Base-by-base conservation (phyloP, 371 early-diverging fungal species). In the Mycotypha africana region DNA sequence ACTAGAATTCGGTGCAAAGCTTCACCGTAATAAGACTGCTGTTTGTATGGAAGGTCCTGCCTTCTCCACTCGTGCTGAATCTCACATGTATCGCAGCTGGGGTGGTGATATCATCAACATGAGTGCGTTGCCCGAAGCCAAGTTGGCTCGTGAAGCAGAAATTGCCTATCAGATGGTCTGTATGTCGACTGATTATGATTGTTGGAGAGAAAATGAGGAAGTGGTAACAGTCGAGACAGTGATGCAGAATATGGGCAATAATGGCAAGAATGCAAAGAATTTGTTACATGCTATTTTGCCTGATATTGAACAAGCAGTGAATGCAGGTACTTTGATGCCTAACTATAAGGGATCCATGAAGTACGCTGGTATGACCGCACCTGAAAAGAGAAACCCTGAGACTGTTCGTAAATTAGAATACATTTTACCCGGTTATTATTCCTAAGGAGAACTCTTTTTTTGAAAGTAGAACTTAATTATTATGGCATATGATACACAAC, bases 101-200 rank as follows among this genome's bases (percentile, higher is more conserved):
- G 92, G 91, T 45, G 88, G 79, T 46, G 91, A 89, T 66, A 67
- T 98, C 30, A 93, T 98, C 82, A 98, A 98, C 81, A 98, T 98
- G 98, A 86, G 91, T 23, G 92, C 80, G 16, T 59, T 97, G 43
- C 96, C 97, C 19, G 98, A 98, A 65, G 78, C 97, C 51, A 98
- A 98, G 68, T 75, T 98, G 32, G 98, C 98, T 15, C 80, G 93
- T 39, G 98, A 98, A 69, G 95, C 95, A 30, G 98, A 97, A 72
- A 92, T 98, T 44, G 92, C 91, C 11, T 98, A 98, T 60, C 92
- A 92, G 56, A 89, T 95, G 87, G 79, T 98, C 14, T 97, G 97
- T 78, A 98, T 98, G 98, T 82, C 91, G n/a, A 98, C 98, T 33
- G 98, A 98, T 71, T 98, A 96, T 55, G 98, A 98, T 62, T 93